Base-by-base conservation (phyloP, 495 filamentous ascomycete genomes). In the Xylaria palmicola region DNA sequence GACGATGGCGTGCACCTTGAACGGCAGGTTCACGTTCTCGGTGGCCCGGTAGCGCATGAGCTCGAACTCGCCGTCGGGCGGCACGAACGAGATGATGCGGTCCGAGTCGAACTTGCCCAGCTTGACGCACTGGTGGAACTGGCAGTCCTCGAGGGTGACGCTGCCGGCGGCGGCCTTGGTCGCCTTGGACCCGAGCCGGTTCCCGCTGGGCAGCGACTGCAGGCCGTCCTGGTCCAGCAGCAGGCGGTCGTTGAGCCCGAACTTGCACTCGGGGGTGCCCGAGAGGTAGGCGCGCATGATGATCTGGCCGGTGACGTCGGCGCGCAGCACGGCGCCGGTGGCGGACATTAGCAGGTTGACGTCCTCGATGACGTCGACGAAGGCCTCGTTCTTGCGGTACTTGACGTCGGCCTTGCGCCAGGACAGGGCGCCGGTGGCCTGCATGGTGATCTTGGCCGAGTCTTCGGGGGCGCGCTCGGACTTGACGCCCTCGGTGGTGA, bases 41-140 rank as follows among this genome's bases (percentile, higher is more conserved):
- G 94, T 98, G n/a, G 95, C 93, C 63, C 95, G 91, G 78, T 99
- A 99, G 20, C 92, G 88, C 95, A 99, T 99, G 57, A 99, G 84
- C 79, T 99, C 95, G 75, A 99, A 99, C 68, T 97, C 93, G 63
- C 95, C 95, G 76, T 99, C 95, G 26, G 95, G 95, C 36, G 95
- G 95, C 34, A 99, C 86, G 75, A 99, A 99, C 22, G 88, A 93
- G 75, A 99, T 99, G 72, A 96, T 99, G 52, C 95, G 86, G 74
- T 99, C 95, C 1, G 90, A 89, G 78, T 98, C 94, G 72, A 99
- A 99, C 69, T 92, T 96, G 34, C 92, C 92, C 26, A 99, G 83
- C 76, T 97, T 96, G 58, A 99, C 95, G 76, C 95, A 99, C 77
- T 99, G 95, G 75, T 99, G 95, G 79, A 99, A 97, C 69, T 98